A percentile compares a stretch with the other conserved stretches of the same genome.
These are phyloP conservation scores for Aureococcus anophagefferens DNA, from an alignment of 108 stramenopile genomes.

Conservation along the genomic window DNA sequence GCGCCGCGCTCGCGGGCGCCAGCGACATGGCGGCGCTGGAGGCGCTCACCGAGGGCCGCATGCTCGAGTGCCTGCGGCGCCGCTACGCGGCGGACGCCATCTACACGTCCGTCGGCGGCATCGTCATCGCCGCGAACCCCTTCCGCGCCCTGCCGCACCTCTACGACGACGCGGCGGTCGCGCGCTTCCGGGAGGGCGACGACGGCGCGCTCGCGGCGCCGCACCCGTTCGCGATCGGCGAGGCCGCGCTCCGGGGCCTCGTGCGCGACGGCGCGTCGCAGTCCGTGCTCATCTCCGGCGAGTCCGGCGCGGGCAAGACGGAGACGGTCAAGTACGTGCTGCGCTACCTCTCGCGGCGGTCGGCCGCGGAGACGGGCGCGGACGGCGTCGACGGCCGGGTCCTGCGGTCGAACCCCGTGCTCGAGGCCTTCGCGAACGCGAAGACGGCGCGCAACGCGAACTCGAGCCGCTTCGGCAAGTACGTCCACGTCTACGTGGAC, in stretches of 20 bases:
- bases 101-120: slow-evolving; percentile 13
- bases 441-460: slow-evolving; percentile 3
- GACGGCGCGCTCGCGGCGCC: slow-evolving; percentile 45
- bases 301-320: slow-evolving; percentile 89
- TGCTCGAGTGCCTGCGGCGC: not conserved
- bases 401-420: not conserved
- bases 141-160: not conserved
- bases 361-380: not conserved
- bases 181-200: not conserved
- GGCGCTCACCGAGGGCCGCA: not conserved
- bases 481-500: slow-evolving; percentile 3
- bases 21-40: not conserved
- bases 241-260: slow-evolving; percentile 80
- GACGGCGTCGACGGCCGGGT: not conserved
- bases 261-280: slow-evolving; percentile 63
- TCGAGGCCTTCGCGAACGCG: slow-evolving; percentile 43
- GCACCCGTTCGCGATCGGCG: slow-evolving; percentile 80
- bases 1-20: too few relatives aligned
- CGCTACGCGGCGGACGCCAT: not conserved
- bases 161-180: not conserved
- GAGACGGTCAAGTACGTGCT: slow-evolving; percentile 93
- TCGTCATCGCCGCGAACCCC: slow-evolving; percentile 14
- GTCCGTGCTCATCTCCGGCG: slow-evolving; percentile 82
- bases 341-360: slow-evolving; percentile 64
- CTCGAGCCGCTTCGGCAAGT: slow-evolving; percentile 11